Evolutionary conservation across 805 yeast genomes (phyloP).

Genomic region (Hanseniaspora singularis): DNA sequence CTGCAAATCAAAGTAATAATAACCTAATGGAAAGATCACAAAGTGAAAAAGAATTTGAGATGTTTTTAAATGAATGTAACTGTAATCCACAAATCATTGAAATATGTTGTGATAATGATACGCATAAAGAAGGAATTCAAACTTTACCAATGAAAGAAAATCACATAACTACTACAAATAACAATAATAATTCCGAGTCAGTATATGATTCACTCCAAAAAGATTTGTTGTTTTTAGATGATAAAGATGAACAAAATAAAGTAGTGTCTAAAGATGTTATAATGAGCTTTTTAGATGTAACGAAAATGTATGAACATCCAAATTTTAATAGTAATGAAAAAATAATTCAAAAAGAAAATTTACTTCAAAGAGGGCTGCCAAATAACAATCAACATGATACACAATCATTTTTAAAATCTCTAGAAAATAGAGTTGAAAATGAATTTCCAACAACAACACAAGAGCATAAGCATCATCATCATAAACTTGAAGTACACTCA

Average conservation of each 20-base stretch:
- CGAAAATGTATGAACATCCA: slow-evolving; percentile 28
- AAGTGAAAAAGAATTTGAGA: neutral
- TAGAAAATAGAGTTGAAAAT: neutral
- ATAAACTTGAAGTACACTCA: slow-evolving; percentile 29
- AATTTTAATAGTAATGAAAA: slow-evolving; percentile 24
- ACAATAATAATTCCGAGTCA: neutral
- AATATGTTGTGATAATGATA: slow-evolving; percentile 33
- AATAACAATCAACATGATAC: slow-evolving; percentile 10
- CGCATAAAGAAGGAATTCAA: slow-evolving; percentile 18
- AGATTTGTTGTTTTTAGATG: slow-evolving; percentile 9
- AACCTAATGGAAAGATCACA: neutral
- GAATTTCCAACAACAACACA: neutral
- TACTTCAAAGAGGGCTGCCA: neutral
- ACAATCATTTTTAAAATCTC: too few species aligned
- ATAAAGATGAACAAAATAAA: slow-evolving; percentile 6
- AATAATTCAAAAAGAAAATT: slow-evolving; percentile 20
- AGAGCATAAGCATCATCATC: slow-evolving; percentile 30
- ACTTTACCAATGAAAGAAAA: too few species aligned
- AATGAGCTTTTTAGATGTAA: slow-evolving; percentile 27
- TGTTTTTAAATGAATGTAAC: slow-evolving; percentile 9
- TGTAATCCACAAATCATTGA: slow-evolving; percentile 30
- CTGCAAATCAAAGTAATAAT: too few species aligned
- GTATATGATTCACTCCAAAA: neutral
- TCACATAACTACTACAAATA: neutral
- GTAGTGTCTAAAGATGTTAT: slow-evolving; percentile 16